phyloP scores from a whole-genome alignment of 768 basidiomycete species.

The Fibroporia radiculosa region DNA sequence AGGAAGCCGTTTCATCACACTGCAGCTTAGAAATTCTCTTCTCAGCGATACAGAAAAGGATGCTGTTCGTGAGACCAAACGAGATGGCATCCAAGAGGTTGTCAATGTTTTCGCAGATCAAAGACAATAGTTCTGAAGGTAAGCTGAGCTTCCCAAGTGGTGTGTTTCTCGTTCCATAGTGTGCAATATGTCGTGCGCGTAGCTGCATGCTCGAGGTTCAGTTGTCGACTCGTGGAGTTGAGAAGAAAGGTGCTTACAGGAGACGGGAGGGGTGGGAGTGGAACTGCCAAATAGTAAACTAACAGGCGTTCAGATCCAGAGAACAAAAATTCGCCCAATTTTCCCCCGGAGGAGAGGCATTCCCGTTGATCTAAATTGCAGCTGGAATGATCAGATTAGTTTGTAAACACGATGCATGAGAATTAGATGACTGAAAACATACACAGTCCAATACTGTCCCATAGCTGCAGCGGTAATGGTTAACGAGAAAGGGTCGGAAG shows the following conservation, averaged over 20 bases:
- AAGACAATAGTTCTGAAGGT: neutral
- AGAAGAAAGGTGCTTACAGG: neutral
- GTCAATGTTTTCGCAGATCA: neutral
- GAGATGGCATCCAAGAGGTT: neutral
- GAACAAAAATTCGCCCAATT: neutral
- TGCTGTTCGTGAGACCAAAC: neutral
- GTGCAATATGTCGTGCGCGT: neutral
- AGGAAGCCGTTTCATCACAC: neutral
- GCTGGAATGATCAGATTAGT: neutral
- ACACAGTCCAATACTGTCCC: neutral
- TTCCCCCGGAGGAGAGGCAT: neutral
- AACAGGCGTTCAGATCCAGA: neutral
- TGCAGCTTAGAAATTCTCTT: neutral
- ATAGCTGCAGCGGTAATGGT: neutral
- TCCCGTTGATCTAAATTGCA: neutral
- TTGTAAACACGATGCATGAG: neutral
- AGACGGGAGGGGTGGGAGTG: neutral
- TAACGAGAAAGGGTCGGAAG: too few species aligned
- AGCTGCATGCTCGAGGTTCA: neutral
- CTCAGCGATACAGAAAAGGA: neutral
- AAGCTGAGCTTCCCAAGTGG: conserved; percentile 2
- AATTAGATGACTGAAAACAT: neutral
- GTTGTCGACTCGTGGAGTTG: neutral
- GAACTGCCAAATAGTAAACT: neutral
- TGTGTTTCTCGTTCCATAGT: neutral